Evolutionary conservation across 345 rosid species (phyloP).

Genomic region (Populus nigra): DNA sequence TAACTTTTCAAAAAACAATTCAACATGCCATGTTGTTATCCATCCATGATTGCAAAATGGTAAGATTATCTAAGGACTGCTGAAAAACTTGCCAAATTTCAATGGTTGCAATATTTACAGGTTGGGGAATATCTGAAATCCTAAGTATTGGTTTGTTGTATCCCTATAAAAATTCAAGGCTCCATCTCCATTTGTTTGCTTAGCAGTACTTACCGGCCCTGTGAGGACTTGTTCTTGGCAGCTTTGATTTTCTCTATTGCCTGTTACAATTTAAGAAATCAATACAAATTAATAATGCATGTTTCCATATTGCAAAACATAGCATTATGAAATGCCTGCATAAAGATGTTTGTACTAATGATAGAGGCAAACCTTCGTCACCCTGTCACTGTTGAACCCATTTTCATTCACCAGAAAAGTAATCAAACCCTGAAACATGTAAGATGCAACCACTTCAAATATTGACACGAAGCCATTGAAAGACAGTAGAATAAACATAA

Average conservation of each 20-base stretch:
- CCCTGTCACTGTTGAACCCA: conserved; percentile 83
- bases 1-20: no score
- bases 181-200: neutral
- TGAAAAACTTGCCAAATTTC: neutral
- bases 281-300: neutral
- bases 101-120: neutral
- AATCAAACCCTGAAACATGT: conserved; percentile 49
- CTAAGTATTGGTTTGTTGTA: neutral
- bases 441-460: neutral
- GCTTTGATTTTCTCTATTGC: conserved; percentile 84
- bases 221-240: conserved; percentile 92
- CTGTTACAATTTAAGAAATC: conserved; percentile 33
- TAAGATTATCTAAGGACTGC: neutral
- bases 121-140: neutral
- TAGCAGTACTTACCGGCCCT: conserved; percentile 65
- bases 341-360: neutral
- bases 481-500: neutral
- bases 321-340: neutral
- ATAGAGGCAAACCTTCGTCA: conserved; percentile 58
- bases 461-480: neutral
- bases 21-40: no score
- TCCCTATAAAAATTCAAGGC: neutral
- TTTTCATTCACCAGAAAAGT: conserved; percentile 80
- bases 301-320: neutral
- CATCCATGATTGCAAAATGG: neutral